A percentile compares a stretch with the other conserved stretches of the same genome.
These are phyloP conservation scores for Pichia sp. DNA, from an alignment of 1,139 yeast genomes.

Conservation along the genomic window DNA sequence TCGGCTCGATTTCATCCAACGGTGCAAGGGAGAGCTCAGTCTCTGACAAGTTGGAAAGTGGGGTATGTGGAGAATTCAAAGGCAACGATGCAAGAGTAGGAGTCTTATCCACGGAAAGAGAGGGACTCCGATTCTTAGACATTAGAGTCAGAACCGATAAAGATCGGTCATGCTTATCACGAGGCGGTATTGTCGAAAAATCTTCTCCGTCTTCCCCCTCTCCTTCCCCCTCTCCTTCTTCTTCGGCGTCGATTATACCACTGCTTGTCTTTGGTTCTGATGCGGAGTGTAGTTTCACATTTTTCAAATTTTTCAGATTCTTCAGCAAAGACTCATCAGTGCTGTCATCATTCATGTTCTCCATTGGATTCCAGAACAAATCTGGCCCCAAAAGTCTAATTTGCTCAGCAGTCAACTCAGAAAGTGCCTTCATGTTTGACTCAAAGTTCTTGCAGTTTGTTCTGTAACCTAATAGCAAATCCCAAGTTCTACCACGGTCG, in stretches of 20 bases:
- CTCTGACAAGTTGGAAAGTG: conserved; percentile 3
- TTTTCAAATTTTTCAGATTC: neutral
- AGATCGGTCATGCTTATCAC: conserved; percentile 22
- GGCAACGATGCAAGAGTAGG: conserved; percentile 25
- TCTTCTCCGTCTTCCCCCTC: conserved; percentile 9
- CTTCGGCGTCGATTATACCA: neutral
- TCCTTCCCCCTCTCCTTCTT: neutral
- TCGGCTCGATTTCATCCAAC: conserved; percentile 23
- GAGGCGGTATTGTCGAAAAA: neutral
- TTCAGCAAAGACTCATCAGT: neutral
- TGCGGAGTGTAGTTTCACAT: neutral
- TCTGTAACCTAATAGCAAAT: conserved; percentile 77
- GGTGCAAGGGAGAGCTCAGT: conserved; percentile 1
- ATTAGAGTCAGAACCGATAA: conserved; percentile 29
- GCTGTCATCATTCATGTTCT: conserved; percentile 16
- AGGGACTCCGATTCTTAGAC: conserved; percentile 17
- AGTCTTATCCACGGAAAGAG: conserved; percentile 23
- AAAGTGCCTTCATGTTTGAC: conserved; percentile 24
- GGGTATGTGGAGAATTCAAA: conserved; percentile 14
- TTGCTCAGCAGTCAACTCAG: conserved; percentile 21
- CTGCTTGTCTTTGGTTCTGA: neutral
- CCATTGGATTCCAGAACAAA: conserved; percentile 33
- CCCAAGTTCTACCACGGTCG: conserved; percentile 90
- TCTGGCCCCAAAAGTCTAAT: conserved; percentile 31
- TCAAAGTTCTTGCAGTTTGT: conserved; percentile 35